phyloP scores from a whole-genome alignment of 805 yeast genomes.

The Maudiozyma saulgeensis region DNA sequence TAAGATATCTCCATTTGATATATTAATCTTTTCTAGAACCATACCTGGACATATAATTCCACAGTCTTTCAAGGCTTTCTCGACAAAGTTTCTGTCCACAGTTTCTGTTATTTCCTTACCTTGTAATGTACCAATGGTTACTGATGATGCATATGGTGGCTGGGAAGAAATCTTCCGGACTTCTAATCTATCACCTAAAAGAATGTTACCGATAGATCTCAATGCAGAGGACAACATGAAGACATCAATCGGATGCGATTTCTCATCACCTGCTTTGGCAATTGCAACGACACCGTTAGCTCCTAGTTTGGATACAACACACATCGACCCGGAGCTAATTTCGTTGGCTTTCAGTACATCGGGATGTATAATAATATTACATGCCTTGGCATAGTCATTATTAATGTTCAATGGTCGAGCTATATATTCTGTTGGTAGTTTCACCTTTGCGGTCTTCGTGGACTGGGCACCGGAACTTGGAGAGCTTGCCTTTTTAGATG shows the following conservation, averaged over 20 bases:
- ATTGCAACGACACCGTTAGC: slow-evolving; percentile 39
- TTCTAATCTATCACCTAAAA: slow-evolving; percentile 43
- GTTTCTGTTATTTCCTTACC: slow-evolving; percentile 17
- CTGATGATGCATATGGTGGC: slow-evolving; percentile 37
- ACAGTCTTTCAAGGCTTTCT: slow-evolving; percentile 39
- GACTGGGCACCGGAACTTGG: slow-evolving; percentile 11
- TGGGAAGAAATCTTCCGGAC: slow-evolving; percentile 39
- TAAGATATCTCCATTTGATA: slow-evolving; percentile 7
- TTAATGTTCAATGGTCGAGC: slow-evolving; percentile 29
- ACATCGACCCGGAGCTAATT: slow-evolving; percentile 36
- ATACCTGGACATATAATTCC: slow-evolving; percentile 57
- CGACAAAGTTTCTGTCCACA: slow-evolving; percentile 27
- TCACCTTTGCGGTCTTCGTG: slow-evolving; percentile 23
- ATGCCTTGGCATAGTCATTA: slow-evolving; percentile 23
- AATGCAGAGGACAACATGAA: slow-evolving; percentile 41
- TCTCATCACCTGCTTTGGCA: slow-evolving; percentile 32
- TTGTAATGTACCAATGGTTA: slow-evolving; percentile 27
- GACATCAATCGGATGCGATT: slow-evolving; percentile 29
- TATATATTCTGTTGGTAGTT: slow-evolving; percentile 32
- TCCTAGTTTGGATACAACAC: slow-evolving; percentile 38
- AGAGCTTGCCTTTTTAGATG: slow-evolving; percentile 22
- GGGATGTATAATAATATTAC: slow-evolving; percentile 35
- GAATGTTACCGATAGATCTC: slow-evolving; percentile 34
- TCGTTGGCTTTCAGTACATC: slow-evolving; percentile 41
- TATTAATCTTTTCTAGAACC: slow-evolving; percentile 22